A percentile compares a stretch with the other conserved stretches of the same genome.
phyloP scores from a whole-genome alignment of 31 red algal genomes.

The Bonnemaisonia californica region DNA sequence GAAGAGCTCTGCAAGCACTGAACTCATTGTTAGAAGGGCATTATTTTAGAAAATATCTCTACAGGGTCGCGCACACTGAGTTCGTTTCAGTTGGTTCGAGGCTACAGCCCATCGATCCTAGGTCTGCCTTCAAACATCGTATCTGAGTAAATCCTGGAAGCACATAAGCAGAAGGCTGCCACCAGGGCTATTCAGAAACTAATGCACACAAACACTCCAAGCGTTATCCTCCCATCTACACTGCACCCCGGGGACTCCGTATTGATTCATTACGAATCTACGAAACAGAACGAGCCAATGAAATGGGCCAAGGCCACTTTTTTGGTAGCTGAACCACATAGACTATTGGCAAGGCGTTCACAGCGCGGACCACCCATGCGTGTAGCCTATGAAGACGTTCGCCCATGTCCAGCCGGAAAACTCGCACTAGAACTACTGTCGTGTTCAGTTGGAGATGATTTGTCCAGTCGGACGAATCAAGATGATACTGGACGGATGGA shows the following conservation, averaged over 20 bases:
- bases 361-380: neutral
- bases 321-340: neutral
- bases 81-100: constrained; percentile 3
- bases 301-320: neutral
- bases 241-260: neutral
- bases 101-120: constrained; percentile 5
- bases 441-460: neutral
- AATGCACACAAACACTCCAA: neutral
- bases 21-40: neutral
- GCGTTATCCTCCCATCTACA: neutral
- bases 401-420: neutral
- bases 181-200: neutral
- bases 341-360: neutral
- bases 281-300: neutral
- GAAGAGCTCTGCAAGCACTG: neutral
- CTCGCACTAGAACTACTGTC: constrained; percentile 2
- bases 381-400: neutral
- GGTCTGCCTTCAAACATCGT: neutral
- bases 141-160: neutral
- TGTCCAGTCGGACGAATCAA: neutral
- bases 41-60: constrained; percentile 12
- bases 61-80: constrained; percentile 1
- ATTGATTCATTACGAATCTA: constrained; percentile 4
- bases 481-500: too few species aligned
- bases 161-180: neutral